Base-by-base conservation (phyloP, 768 basidiomycete genomes). In the Suillus plorans region DNA sequence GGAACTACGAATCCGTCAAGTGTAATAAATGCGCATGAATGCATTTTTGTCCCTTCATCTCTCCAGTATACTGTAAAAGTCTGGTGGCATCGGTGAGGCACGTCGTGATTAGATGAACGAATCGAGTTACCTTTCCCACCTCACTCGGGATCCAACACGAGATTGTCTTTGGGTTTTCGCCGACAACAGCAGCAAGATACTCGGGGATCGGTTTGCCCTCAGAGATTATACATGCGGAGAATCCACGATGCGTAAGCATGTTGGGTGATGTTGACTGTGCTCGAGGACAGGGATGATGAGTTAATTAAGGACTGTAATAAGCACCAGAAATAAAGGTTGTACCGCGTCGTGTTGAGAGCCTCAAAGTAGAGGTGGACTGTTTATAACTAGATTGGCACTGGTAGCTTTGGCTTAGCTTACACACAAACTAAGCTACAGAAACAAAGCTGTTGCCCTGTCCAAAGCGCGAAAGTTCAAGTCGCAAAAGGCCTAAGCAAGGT, bases 141-240 rank as follows among this genome's bases (percentile, higher is more conserved):
- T 84, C 80, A 63, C 89, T 84, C 8, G 87, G 84, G 68, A 91
- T 85, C 88, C 88, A 91, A 70, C 90, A 91, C 0, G 85, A 85
- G 9, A 88, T 82, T 10, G 78, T 79, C 65, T 84, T 73, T 5
- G 73, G 68, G 6, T 75, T 74, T 5, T 71, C 67, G 62, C 89
- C 85, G 37, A 84, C 74, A 6, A 84, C 74, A 7, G 82, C 79
- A 9, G 82, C 78, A n/a, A 87, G 74, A 72, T 87, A 85, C 72
- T 90, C 88, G 5, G 78, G 80, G 13, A 90, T 69, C 13, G 74
- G 70, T 63, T 79, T 68, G 5, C 82, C 84, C 39, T 85, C 82
- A 47, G 80, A 83, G 42, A 79, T 78, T 61, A 92, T 86, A 86
- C 90, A 91, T 28, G 89, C 89, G 16, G 87, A 87, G 74, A 90